These are phyloP conservation scores for Paraglomus brasilianum DNA, from an alignment of 192 early-diverging fungal species.

Conservation along the genomic window DNA sequence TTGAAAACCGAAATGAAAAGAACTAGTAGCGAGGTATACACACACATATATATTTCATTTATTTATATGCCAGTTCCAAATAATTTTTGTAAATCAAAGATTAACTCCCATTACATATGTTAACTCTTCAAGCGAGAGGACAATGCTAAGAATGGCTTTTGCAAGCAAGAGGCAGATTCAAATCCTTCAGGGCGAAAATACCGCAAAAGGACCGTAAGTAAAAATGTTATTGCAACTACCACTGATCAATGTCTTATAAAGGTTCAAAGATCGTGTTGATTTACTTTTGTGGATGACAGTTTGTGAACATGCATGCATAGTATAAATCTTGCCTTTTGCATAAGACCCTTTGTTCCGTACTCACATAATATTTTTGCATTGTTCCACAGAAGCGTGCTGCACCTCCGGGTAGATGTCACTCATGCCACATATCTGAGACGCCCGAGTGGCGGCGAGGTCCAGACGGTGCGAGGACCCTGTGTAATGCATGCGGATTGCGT, in stretches of 20 bases:
- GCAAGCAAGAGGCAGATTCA: no score
- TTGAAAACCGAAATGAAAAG: no score
- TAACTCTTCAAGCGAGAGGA: no score
- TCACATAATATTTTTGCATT: neutral
- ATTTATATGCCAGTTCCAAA: no score
- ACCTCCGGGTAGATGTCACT: slow-evolving; percentile 66
- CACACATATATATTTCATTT: no score
- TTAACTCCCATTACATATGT: no score
- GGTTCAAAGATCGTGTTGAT: neutral
- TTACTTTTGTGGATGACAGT: neutral
- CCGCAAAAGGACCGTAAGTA: slow-evolving; percentile 11
- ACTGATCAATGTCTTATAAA: neutral
- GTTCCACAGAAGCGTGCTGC: slow-evolving; percentile 49
- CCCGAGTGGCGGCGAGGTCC: slow-evolving; percentile 96
- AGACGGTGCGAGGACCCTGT: slow-evolving; percentile 85
- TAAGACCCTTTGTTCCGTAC: no score
- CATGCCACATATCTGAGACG: slow-evolving; percentile 83
- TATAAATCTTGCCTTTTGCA: no score
- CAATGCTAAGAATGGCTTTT: no score
- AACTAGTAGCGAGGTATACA: no score
- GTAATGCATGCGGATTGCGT: slow-evolving; percentile 93
- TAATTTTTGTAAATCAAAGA: no score
- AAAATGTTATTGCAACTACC: neutral
- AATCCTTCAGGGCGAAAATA: neutral
- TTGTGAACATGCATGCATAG: no score